These are phyloP conservation scores for Pseudocercospora fijiensis DNA, from an alignment of 2,329 filamentous ascomycete genomes.

Conservation along the genomic window DNA sequence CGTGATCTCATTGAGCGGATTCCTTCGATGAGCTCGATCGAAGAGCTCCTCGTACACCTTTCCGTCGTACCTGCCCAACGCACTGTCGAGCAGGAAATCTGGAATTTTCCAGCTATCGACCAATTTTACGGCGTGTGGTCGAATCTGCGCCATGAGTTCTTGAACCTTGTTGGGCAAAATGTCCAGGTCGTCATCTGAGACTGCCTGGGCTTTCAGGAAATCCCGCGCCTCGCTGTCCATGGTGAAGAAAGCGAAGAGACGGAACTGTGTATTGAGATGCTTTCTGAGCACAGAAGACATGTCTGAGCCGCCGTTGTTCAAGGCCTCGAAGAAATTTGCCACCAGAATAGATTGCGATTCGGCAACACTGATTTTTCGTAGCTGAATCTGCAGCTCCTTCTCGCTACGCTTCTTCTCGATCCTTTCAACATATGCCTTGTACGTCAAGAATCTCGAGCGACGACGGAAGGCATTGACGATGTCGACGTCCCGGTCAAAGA, in stretches of 20 bases:
- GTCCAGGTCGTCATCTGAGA: constrained; percentile 45
- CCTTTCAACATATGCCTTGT: constrained; percentile 47
- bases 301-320: constrained; percentile 27
- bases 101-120: constrained; percentile 56
- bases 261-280: constrained; percentile 47
- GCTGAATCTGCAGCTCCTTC: constrained; percentile 48
- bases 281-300: constrained; percentile 35
- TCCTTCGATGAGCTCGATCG: constrained; percentile 52
- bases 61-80: constrained; percentile 53
- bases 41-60: constrained; percentile 56
- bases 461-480: constrained; percentile 49
- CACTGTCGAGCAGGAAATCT: constrained; percentile 54
- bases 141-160: constrained; percentile 48
- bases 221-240: constrained; percentile 48
- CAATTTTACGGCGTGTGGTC: constrained; percentile 53
- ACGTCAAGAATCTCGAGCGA: constrained; percentile 46
- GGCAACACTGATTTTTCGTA: constrained; percentile 45
- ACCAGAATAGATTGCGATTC: constrained; percentile 53
- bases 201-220: constrained; percentile 48
- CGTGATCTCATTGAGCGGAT: constrained; percentile 52
- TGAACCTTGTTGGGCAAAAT: constrained; percentile 44
- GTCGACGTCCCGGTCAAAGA: constrained; percentile 40
- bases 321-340: constrained; percentile 48
- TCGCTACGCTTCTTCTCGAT: constrained; percentile 49
- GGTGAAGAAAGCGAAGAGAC: constrained; percentile 50